Conservation (phyloP, 1,284 basidiomycete species). For the Sphagnurus paluster region DNA sequence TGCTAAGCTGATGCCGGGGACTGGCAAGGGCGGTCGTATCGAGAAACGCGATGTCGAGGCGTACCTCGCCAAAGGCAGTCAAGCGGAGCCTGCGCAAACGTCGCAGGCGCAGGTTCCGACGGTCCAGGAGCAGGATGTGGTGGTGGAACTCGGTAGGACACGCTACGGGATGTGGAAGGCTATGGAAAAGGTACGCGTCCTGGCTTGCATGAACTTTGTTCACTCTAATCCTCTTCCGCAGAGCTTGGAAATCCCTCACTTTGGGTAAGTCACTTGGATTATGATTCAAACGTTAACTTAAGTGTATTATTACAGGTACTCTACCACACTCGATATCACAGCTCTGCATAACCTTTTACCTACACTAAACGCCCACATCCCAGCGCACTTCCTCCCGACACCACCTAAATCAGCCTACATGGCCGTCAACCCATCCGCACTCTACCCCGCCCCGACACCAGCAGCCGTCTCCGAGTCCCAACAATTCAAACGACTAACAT, state of each 20-base stretch:
- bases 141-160: slow-evolving; percentile 77
- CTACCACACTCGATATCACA: slow-evolving; percentile 84
- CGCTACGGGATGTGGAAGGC: slow-evolving; percentile 86
- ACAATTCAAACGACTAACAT: slow-evolving; percentile 70
- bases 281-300: background rate
- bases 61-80: too few species aligned
- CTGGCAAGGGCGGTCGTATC: slow-evolving; percentile 74
- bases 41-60: slow-evolving; percentile 76
- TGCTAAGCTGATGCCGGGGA: slow-evolving; percentile 59
- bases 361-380: slow-evolving; percentile 70
- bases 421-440: slow-evolving; percentile 35
- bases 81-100: slow-evolving; percentile 14
- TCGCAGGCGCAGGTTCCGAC: slow-evolving; percentile 8
- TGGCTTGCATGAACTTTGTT: slow-evolving; percentile 1
- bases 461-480: slow-evolving; percentile 43
- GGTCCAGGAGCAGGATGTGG: slow-evolving; percentile 39
- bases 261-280: slow-evolving; percentile 51
- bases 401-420: slow-evolving; percentile 28
- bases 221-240: slow-evolving; percentile 27
- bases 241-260: slow-evolving; percentile 82
- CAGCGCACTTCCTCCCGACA: slow-evolving; percentile 55
- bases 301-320: slow-evolving; percentile 51
- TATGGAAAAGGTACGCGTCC: slow-evolving; percentile 66
- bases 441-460: slow-evolving; percentile 40
- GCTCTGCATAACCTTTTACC: slow-evolving; percentile 72